Conservation (phyloP, 495 filamentous ascomycete species). For the Trichodelitschia bisporula region DNA sequence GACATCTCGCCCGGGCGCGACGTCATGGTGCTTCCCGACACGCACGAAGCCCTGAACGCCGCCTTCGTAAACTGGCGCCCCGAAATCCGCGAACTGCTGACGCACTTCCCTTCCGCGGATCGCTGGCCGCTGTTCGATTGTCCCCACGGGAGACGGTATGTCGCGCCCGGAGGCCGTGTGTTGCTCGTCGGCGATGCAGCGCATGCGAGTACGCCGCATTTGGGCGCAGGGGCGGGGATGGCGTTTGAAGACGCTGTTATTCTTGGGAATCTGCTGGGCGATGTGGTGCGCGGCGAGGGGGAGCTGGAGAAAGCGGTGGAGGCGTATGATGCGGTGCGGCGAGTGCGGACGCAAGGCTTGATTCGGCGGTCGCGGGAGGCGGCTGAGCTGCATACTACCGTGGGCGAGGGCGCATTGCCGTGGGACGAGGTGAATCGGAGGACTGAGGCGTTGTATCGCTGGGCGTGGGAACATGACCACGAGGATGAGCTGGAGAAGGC, state of each 20-base stretch:
- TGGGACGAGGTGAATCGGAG: no score
- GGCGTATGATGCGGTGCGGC: conserved; percentile 33
- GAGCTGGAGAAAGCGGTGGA: conserved; percentile 28
- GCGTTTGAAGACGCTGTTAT: conserved; percentile 14
- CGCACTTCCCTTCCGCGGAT: not conserved
- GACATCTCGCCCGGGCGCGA: no score
- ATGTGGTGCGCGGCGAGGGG: not conserved
- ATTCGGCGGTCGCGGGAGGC: no score
- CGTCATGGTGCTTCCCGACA: no score
- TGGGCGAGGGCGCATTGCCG: no score
- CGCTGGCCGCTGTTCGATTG: not conserved
- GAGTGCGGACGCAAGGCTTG: conserved; percentile 20
- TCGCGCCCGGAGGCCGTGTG: not conserved
- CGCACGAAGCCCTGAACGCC: no score
- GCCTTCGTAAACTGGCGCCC: not conserved
- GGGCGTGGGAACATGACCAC: no score
- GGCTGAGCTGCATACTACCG: no score
- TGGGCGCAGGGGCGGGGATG: conserved; percentile 9
- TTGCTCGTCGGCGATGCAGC: conserved; percentile 10
- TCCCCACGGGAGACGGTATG: not conserved
- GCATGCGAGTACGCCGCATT: conserved; percentile 9
- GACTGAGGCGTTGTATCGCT: no score
- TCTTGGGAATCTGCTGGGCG: conserved; percentile 5
- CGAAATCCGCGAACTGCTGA: not conserved
- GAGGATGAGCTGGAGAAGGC: no score